Conservation (phyloP, 352 stramenopile genomes). For the Globisporangium abappressorium region DNA sequence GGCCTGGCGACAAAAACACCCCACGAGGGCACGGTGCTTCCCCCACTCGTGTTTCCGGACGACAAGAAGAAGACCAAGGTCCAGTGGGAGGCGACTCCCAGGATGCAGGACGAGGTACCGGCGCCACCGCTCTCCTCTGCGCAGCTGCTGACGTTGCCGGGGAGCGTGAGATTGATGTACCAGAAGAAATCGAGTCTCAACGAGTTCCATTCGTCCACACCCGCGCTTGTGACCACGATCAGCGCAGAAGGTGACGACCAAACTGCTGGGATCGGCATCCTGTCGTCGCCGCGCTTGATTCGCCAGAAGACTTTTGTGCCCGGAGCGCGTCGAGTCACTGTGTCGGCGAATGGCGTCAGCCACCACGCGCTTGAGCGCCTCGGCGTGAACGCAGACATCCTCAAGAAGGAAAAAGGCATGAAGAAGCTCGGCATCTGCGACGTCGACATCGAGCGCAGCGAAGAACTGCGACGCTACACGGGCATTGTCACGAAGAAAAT, state of each 20-base stretch:
- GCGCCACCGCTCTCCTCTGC: neutral
- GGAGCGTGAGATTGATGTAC: conserved; percentile 1
- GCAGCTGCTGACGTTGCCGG: neutral
- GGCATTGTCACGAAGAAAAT: conserved; percentile 31
- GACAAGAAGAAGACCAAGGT: conserved; percentile 9
- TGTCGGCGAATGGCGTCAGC: conserved; percentile 33
- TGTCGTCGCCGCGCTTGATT: conserved; percentile 9
- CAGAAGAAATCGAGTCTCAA: conserved; percentile 10
- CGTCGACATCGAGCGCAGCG: conserved; percentile 46
- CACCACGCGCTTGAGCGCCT: conserved; percentile 50
- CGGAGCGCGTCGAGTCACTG: conserved; percentile 23
- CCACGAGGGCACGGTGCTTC: conserved; percentile 6
- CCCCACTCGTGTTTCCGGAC: conserved; percentile 16
- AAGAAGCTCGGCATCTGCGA: conserved; percentile 76
- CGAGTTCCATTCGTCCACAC: conserved; percentile 15
- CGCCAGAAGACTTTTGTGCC: conserved; percentile 4
- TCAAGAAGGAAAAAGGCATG: conserved; percentile 75
- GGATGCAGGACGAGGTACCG: conserved; percentile 7
- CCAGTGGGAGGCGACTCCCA: conserved; percentile 1
- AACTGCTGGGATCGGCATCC: neutral
- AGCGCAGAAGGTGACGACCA: neutral
- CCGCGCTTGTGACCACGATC: conserved; percentile 4
- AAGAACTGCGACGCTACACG: conserved; percentile 55
- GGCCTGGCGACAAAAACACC: neutral
- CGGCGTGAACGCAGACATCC: conserved; percentile 54